A percentile compares a stretch with the other conserved stretches of the same genome.
Evolutionary conservation across 768 basidiomycete genomes (phyloP).

Genomic region (Mycena amicta): DNA sequence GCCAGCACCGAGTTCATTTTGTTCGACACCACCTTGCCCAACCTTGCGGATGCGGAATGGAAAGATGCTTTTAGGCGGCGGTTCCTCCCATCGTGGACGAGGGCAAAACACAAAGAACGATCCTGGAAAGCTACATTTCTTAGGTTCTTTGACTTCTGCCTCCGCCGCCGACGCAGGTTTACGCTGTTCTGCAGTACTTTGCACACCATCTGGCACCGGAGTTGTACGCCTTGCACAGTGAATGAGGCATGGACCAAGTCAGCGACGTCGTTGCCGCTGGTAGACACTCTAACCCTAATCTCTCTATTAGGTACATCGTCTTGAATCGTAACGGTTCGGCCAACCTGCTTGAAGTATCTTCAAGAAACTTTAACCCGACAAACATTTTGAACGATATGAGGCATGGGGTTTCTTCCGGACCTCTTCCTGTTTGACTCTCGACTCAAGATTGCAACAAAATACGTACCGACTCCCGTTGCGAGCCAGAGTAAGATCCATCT

Average conservation of each 20-base stretch:
- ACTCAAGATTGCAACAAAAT: conserved; percentile 59
- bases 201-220: conserved; percentile 70
- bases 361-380: conserved; percentile 69
- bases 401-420: conserved; percentile 39
- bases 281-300: conserved; percentile 15
- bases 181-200: conserved; percentile 48
- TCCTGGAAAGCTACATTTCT: conserved; percentile 68
- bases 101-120: conserved; percentile 66
- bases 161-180: conserved; percentile 14
- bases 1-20: conserved; percentile 66
- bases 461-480: conserved; percentile 68
- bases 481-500: conserved; percentile 53
- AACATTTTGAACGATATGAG: conserved; percentile 76
- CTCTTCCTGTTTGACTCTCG: conserved; percentile 27
- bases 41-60: conserved; percentile 68
- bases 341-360: conserved; percentile 68
- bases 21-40: conserved; percentile 69
- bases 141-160: conserved; percentile 48
- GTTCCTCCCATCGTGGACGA: conserved; percentile 83
- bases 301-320: conserved; percentile 60
- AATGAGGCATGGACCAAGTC: conserved; percentile 88
- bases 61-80: conserved; percentile 71
- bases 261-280: conserved; percentile 20
- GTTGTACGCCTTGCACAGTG: conserved; percentile 66
- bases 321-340: conserved; percentile 77